Evolutionary conservation across 371 early-diverging fungal species (phyloP).

Genomic region (Mucor plumbeus): DNA sequence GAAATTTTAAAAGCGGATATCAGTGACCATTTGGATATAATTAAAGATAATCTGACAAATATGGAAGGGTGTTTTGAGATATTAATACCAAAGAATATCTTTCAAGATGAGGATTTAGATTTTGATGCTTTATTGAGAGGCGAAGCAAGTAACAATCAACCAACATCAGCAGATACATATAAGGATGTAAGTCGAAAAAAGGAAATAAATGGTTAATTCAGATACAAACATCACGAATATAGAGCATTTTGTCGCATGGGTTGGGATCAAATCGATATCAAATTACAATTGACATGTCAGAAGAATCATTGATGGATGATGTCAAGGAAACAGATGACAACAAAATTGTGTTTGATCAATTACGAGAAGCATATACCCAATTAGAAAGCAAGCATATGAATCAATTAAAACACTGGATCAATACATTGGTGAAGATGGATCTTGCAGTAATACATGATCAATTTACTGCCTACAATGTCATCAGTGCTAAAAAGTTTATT

Average conservation of each 20-base stretch:
- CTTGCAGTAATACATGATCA: conserved; percentile 22
- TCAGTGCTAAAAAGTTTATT: neutral
- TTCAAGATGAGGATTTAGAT: conserved; percentile 27
- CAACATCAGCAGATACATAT: conserved; percentile 15
- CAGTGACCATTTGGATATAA: conserved; percentile 46
- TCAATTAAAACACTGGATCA: conserved; percentile 57
- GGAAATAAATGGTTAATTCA: neutral
- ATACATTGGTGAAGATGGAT: conserved; percentile 56
- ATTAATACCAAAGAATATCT: conserved; percentile 51
- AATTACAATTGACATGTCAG: conserved; percentile 61
- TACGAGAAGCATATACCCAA: conserved; percentile 64
- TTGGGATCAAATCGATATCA: conserved; percentile 70
- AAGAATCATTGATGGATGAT: conserved; percentile 52
- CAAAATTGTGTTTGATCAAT: conserved; percentile 58
- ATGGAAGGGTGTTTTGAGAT: conserved; percentile 69
- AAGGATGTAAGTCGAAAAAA: conserved; percentile 28
- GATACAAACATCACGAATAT: neutral
- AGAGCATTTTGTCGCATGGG: conserved; percentile 51
- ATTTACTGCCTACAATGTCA: neutral
- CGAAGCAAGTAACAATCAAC: conserved; percentile 12
- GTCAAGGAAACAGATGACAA: conserved; percentile 66
- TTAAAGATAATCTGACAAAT: conserved; percentile 55
- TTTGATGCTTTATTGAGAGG: conserved; percentile 45
- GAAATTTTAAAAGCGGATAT: conserved; percentile 46
- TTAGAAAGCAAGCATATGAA: conserved; percentile 53